These are phyloP conservation scores for Amanita muscaria DNA, from an alignment of 768 basidiomycete species.

Conservation along the genomic window DNA sequence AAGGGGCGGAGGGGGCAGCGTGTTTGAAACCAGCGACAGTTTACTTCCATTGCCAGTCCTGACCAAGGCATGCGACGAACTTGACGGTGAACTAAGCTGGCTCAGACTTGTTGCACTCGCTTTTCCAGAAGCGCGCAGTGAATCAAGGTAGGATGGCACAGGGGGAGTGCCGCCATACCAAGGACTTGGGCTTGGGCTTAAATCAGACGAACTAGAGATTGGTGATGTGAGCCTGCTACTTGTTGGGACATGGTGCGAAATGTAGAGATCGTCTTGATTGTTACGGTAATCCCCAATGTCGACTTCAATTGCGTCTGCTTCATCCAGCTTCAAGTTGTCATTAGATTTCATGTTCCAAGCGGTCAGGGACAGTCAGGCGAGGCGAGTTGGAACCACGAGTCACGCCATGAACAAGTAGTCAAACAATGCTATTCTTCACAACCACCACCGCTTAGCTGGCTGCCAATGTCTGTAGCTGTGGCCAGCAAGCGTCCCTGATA, in stretches of 20 bases:
- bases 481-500: too few species aligned
- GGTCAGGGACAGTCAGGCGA: too few species aligned
- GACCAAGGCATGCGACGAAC: conserved; percentile 16
- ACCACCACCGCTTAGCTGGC: too few species aligned
- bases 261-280: background rate
- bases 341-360: background rate
- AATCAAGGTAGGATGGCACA: background rate
- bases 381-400: too few species aligned
- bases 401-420: background rate
- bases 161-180: conserved; percentile 3
- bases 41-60: conserved; percentile 14
- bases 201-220: background rate
- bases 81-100: conserved; percentile 11
- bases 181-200: conserved; percentile 4
- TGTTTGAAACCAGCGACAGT: conserved; percentile 10
- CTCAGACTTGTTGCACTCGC: background rate
- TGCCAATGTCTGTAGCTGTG: too few species aligned
- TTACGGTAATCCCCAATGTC: conserved; percentile 5
- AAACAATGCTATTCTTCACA: too few species aligned
- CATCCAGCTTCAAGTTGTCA: background rate
- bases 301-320: conserved; percentile 4
- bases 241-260: background rate
- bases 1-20: conserved; percentile 24
- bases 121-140: background rate
- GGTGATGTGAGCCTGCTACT: background rate